phyloP scores from a whole-genome alignment of 2,329 filamentous ascomycete species.

The Elsinoe fawcettii region DNA sequence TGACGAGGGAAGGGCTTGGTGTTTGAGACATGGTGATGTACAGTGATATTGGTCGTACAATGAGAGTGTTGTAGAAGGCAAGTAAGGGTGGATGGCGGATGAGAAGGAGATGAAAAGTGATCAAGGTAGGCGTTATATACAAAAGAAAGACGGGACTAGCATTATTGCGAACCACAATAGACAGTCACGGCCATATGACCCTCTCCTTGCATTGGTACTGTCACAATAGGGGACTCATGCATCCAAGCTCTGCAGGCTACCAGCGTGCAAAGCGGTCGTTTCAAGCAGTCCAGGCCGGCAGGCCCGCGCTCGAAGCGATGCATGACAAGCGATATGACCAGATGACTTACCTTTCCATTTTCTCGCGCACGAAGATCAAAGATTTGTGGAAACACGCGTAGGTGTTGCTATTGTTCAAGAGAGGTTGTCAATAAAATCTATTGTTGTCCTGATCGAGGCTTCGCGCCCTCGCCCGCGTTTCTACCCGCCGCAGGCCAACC shows the following conservation, averaged over 20 bases:
- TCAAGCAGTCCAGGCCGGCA: background rate
- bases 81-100: background rate
- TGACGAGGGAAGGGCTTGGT: background rate
- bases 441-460: background rate
- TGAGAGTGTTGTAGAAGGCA: background rate
- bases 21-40: conserved; percentile 5
- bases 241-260: background rate
- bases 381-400: too few relatives aligned
- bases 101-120: background rate
- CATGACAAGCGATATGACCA: background rate
- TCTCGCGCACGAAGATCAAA: background rate
- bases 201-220: background rate
- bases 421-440: background rate
- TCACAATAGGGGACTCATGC: background rate
- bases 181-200: background rate
- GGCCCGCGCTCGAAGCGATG: background rate
- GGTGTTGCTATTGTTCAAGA: background rate
- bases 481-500: background rate
- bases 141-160: background rate
- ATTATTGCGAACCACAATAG: background rate
- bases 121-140: background rate
- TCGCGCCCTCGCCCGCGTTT: background rate
- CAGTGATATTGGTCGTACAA: background rate
- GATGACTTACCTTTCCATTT: background rate
- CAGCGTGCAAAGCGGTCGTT: too few relatives aligned